Evolutionary conservation across 768 basidiomycete genomes (phyloP).

Genomic region (Leccinum boreale): DNA sequence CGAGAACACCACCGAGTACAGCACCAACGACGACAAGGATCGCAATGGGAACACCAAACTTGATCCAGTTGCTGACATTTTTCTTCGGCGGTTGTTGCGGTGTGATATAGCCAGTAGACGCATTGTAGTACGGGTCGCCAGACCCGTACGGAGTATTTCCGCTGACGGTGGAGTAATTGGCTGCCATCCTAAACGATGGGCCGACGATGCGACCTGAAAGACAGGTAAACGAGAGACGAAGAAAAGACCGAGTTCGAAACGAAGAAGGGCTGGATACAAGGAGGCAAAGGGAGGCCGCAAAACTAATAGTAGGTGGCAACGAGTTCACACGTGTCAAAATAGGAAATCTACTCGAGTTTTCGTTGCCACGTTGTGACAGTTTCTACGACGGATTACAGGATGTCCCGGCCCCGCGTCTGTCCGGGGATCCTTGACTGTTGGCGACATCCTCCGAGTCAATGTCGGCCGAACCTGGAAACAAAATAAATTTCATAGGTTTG

Average conservation of each 20-base stretch:
- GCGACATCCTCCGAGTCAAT: background rate
- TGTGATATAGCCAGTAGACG: slow-evolving; percentile 67
- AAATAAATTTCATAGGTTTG: slow-evolving; percentile 34
- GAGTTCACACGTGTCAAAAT: slow-evolving; percentile 15
- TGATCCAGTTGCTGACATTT: slow-evolving; percentile 66
- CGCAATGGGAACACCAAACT: slow-evolving; percentile 66
- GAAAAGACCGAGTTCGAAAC: slow-evolving; percentile 12
- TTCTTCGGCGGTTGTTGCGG: slow-evolving; percentile 48
- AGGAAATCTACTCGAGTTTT: background rate
- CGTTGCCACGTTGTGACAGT: background rate
- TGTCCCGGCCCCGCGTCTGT: too few relatives aligned
- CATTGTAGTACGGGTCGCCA: slow-evolving; percentile 65
- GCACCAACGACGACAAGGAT: slow-evolving; percentile 63
- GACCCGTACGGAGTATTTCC: slow-evolving; percentile 48
- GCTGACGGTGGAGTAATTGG: slow-evolving; percentile 37
- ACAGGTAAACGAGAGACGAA: slow-evolving; percentile 22
- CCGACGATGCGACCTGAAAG: slow-evolving; percentile 12
- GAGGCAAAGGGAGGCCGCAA: background rate
- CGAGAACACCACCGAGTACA: slow-evolving; percentile 78
- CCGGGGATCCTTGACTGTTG: background rate
- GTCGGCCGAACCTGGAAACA: slow-evolving; percentile 9
- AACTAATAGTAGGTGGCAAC: background rate
- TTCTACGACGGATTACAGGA: too few relatives aligned
- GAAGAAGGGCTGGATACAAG: background rate
- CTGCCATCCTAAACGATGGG: slow-evolving; percentile 34